phyloP scores from a whole-genome alignment of 441 rosid species.

The Populus trichocarpa region DNA sequence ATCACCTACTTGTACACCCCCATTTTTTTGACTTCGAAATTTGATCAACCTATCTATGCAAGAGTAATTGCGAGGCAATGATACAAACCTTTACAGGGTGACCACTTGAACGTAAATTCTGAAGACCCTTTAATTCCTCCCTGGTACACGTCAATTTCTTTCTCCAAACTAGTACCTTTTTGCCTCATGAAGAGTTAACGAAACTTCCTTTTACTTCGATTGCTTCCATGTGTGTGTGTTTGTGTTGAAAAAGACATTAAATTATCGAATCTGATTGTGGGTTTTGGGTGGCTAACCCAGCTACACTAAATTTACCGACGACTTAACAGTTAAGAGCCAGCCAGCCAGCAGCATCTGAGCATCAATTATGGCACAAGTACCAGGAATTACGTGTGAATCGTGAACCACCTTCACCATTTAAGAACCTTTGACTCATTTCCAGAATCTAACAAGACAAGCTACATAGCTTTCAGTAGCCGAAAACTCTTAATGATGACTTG shows the following conservation, averaged over 20 bases:
- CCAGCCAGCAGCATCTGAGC: neutral
- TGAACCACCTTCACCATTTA: neutral
- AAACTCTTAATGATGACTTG: neutral
- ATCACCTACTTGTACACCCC: neutral
- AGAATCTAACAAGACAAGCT: neutral
- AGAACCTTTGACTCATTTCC: neutral
- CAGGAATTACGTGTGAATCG: neutral
- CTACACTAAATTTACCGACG: neutral
- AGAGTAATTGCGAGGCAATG: too few species aligned
- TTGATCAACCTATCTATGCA: too few species aligned
- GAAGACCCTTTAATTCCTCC: too few species aligned
- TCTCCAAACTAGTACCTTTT: neutral
- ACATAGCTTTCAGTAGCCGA: neutral
- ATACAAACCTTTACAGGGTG: too few species aligned
- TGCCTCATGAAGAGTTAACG: neutral
- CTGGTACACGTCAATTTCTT: too few species aligned
- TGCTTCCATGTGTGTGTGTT: neutral
- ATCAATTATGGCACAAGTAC: neutral
- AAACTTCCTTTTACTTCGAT: neutral
- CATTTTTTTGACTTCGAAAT: too few species aligned
- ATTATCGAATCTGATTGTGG: too few species aligned
- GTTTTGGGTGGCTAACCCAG: too few species aligned
- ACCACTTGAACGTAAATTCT: too few species aligned
- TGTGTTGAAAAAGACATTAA: neutral
- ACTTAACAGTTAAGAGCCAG: neutral